These are phyloP conservation scores for Friedmanniomyces simplex DNA, from an alignment of 495 filamentous ascomycete genomes.

Conservation along the genomic window DNA sequence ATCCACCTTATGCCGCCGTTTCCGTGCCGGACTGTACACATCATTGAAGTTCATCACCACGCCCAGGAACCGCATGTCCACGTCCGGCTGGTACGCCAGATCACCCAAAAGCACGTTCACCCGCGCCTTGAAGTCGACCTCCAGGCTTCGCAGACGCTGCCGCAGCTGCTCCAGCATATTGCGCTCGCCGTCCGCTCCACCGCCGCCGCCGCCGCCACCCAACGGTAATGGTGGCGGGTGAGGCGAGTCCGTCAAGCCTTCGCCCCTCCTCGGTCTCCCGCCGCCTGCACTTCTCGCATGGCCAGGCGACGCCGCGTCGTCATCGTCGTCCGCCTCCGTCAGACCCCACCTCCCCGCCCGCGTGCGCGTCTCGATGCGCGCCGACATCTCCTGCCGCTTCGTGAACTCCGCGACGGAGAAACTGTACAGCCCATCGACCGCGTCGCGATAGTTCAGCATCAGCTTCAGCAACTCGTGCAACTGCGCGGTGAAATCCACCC, in stretches of 20 bases:
- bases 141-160: constrained; percentile 57
- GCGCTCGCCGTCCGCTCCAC: constrained; percentile 42
- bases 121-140: constrained; percentile 58
- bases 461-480: constrained; percentile 84
- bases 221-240: constrained; percentile 8
- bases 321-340: constrained; percentile 45
- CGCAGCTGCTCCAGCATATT: constrained; percentile 67
- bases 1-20: constrained; percentile 35
- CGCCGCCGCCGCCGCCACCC: constrained; percentile 13
- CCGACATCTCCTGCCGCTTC: constrained; percentile 70
- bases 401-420: constrained; percentile 93
- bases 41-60: constrained; percentile 99
- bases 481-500: constrained; percentile 80
- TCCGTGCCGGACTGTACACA: constrained; percentile 67
- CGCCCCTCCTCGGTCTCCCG: background rate
- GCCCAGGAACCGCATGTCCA: constrained; percentile 89
- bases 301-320: constrained; percentile 5
- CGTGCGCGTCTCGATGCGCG: constrained; percentile 57
- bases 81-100: constrained; percentile 83
- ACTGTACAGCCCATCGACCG: constrained; percentile 86
- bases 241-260: constrained; percentile 10
- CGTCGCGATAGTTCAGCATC: constrained; percentile 90
- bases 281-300: background rate
- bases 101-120: constrained; percentile 80
- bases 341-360: constrained; percentile 54